A percentile compares a stretch with the other conserved stretches of the same genome.
These are phyloP conservation scores for Inonotus obliquus DNA, from an alignment of 1,284 basidiomycete species.

Conservation along the genomic window DNA sequence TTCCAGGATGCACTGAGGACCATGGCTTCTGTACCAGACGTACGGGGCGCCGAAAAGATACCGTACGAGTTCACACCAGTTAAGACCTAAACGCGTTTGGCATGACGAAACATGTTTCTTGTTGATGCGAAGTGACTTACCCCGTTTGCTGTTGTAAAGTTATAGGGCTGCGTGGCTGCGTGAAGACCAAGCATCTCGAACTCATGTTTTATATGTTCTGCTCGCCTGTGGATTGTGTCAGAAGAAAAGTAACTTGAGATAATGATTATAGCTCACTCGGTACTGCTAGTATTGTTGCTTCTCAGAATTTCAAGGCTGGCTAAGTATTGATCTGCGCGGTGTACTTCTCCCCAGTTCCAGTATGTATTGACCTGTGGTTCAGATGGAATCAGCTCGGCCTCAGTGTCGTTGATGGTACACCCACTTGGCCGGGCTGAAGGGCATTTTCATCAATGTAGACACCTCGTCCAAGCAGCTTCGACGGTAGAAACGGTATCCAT, in stretches of 20 bases:
- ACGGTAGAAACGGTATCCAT: constrained; percentile 75
- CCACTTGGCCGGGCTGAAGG: constrained; percentile 82
- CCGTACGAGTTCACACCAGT: constrained; percentile 81
- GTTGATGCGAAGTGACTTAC: constrained; percentile 20
- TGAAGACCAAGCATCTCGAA: constrained; percentile 69
- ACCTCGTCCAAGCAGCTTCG: constrained; percentile 54
- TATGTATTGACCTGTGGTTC: constrained; percentile 74
- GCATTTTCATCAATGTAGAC: constrained; percentile 94
- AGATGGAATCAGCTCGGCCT: background rate
- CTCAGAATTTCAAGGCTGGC: constrained; percentile 60
- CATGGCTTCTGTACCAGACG: constrained; percentile 87
- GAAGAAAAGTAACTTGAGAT: constrained; percentile 7
- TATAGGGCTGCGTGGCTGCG: constrained; percentile 64
- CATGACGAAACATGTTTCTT: constrained; percentile 24
- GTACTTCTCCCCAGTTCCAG: constrained; percentile 87
- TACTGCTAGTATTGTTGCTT: constrained; percentile 58
- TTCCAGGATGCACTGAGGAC: constrained; percentile 87
- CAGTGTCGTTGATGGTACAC: constrained; percentile 18
- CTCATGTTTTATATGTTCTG: constrained; percentile 50
- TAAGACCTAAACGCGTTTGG: constrained; percentile 32
- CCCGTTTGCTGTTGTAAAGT: constrained; percentile 48
- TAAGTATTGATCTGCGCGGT: constrained; percentile 75
- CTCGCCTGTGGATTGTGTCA: constrained; percentile 45
- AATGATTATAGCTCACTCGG: constrained; percentile 50
- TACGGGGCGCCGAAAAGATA: constrained; percentile 75